Base-by-base conservation (phyloP, 805 yeast genomes). In the Hanseniaspora meyeri region DNA sequence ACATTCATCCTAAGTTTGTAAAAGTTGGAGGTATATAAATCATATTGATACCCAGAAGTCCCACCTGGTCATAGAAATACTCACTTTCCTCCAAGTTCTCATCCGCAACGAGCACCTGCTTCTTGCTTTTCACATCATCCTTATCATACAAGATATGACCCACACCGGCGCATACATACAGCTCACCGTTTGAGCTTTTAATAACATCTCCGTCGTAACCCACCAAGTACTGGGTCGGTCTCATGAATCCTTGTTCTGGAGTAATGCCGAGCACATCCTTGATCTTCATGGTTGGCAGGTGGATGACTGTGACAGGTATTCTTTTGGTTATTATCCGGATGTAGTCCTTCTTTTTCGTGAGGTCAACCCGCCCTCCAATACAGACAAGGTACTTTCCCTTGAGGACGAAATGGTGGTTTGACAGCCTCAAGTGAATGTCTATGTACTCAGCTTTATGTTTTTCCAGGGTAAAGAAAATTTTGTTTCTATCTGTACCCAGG, bases 211-310 rank as follows among this genome's bases (percentile, higher is more conserved):
- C 49, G 17, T 46, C 49, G 19, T 46, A 46, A 11, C 49, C 49
- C 3, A 46, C 19, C 29, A 34, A 19, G 17, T 46, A 46, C 3
- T n/a, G 24, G n/a, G 11, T 42, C 24, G 45, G 31, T 20, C 45
- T 24, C 29, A 42, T 3, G 17, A 5, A 42, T n/a, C 12, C 45
- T 2, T 42, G 8, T 24, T 24, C 31, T 1, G 31, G 31, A 7
- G 10, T 27, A 14, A 31, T 10, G 5, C 45, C 32, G 2, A 16
- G 19, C 10, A 53, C 29, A 45, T 39, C 51, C 12, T 36, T 17
- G 3, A 47, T 49, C 9, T 10, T n/a, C 57, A 53, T 53, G 1
- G 43, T 42, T 16, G 57, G 57, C 14, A 53, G 19, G 29, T 53
- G 29, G 16, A 53, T 19, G 1, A 53, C 34, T 12, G 46, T 38